Base-by-base conservation (phyloP, 139 green algal genomes). In the Auxenochlorella protothecoides region DNA sequence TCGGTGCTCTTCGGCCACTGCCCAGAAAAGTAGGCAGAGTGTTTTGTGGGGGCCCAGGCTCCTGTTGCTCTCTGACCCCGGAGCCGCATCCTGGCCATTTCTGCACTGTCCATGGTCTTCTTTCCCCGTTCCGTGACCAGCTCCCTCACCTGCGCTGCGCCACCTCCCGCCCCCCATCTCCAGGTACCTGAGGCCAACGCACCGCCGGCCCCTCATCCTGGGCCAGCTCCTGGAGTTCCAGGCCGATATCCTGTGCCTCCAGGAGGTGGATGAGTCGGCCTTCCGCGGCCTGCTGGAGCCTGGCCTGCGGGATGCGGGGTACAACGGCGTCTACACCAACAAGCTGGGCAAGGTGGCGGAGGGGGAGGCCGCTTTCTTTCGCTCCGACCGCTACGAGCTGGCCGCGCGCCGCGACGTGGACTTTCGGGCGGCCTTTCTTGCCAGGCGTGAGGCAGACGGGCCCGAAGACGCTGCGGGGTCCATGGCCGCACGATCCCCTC, bases 201-300 rank as follows among this genome's bases (percentile, higher is more conserved):
- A 96, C 83, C 77, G 92, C 7, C 73, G 86, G 9, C 81, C 91
- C 55, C 86, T 97, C 52, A 77, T 94, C 16, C 74, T 93, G n/a
- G 61, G 75, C 5, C 90, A 97, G 85, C 65, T 97, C 66, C 59
- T 85, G 59, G 73, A 78, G 8, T 95, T 91, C 76, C 72, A 86
- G 44, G 81, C 86, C 0, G 86, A 93, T 71, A 65, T 95, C 13
- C 52, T 87, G 0, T 86, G 80, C 72, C 78, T 89, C 56, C 73
- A 97, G 79, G 91, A 97, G 73, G 88, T 97, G 51, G 91, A 97
- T 69, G 84, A 89, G 67, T 87, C 82, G 71, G 79, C 81, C 55
- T 96, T 92, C 70, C 70, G 14, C 14, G 27, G 56, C 5, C 54
- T 59, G 53, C 55, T 83, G 67, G n/a, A 55, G 53, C 79, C 75